phyloP scores from a whole-genome alignment of 495 filamentous ascomycete genomes.

The Chlorociboria aeruginascens region DNA sequence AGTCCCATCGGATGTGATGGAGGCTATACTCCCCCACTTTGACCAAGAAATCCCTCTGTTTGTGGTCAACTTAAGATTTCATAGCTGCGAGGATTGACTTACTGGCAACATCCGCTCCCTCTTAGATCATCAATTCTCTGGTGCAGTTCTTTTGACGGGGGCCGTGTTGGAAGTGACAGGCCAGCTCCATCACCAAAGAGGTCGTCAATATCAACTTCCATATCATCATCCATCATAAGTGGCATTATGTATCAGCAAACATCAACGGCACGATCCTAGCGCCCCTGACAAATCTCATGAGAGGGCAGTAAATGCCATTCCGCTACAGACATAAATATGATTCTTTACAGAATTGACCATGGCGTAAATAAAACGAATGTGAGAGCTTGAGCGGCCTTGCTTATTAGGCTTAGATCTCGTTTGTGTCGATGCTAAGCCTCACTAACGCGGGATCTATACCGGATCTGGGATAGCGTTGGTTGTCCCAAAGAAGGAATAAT shows the following conservation, averaged over 20 bases:
- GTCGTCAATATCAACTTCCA: conserved; percentile 57
- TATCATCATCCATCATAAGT: conserved; percentile 53
- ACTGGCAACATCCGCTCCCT: conserved; percentile 72
- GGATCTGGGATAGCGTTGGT: no score
- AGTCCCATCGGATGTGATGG: conserved; percentile 58
- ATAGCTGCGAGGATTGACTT: conserved; percentile 25
- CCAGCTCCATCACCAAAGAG: conserved; percentile 62
- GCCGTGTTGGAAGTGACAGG: conserved; percentile 38
- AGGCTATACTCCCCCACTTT: conserved; percentile 74
- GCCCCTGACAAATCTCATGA: no score
- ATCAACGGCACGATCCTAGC: no score
- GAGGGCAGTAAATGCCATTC: no score
- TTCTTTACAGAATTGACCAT: not conserved
- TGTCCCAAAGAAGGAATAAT: no score
- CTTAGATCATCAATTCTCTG: conserved; percentile 73
- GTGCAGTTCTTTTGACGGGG: conserved; percentile 51
- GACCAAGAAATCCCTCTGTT: conserved; percentile 80
- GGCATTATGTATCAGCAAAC: conserved; percentile 13
- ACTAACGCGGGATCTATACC: no score
- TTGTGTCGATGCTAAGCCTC: no score
- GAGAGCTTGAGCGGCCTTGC: not conserved
- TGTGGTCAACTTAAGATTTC: conserved; percentile 5
- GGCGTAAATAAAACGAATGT: conserved; percentile 1
- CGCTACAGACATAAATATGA: not conserved
- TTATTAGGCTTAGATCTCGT: not conserved